A percentile compares a stretch with the other conserved stretches of the same genome.
Evolutionary conservation across 2,329 filamentous ascomycete genomes (phyloP).

Genomic region (Claviceps citrina): DNA sequence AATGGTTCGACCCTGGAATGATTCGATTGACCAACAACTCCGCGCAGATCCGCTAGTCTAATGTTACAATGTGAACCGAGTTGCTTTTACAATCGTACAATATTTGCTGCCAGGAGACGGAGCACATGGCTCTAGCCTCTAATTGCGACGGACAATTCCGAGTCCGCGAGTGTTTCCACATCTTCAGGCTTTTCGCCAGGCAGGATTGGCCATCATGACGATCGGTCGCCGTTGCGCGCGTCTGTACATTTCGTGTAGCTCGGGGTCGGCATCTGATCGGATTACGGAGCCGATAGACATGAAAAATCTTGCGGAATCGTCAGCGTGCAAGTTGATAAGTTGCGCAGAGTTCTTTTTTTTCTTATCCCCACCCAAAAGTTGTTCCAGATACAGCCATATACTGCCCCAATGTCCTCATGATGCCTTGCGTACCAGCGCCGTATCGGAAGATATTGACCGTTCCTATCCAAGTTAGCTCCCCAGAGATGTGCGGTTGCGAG

Average conservation of each 20-base stretch:
- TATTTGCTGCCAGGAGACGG: neutral
- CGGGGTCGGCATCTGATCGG: constrained; percentile 71
- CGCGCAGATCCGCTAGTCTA: neutral
- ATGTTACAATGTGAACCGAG: neutral
- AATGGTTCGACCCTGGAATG: too few species aligned
- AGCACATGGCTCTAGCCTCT: neutral
- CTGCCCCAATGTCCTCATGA: constrained; percentile 86
- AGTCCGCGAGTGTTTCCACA: neutral
- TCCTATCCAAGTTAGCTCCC: constrained; percentile 34
- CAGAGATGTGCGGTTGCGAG: neutral
- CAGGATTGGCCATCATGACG: constrained; percentile 32
- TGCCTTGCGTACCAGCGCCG: constrained; percentile 81
- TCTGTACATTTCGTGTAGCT: constrained; percentile 60
- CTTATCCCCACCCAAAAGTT: constrained; percentile 64
- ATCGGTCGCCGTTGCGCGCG: constrained; percentile 60
- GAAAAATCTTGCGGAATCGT: constrained; percentile 54
- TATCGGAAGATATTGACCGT: constrained; percentile 91
- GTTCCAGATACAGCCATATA: constrained; percentile 93
- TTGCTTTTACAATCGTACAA: constrained; percentile 1
- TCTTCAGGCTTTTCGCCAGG: constrained; percentile 17
- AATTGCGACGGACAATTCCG: constrained; percentile 5
- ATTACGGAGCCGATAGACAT: constrained; percentile 98
- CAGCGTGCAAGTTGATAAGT: constrained; percentile 7
- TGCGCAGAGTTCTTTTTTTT: neutral
- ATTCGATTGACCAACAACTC: neutral